Evolutionary conservation across 2,329 filamentous ascomycete genomes (phyloP).

Genomic region (Tolypocladium ovalisporum): DNA sequence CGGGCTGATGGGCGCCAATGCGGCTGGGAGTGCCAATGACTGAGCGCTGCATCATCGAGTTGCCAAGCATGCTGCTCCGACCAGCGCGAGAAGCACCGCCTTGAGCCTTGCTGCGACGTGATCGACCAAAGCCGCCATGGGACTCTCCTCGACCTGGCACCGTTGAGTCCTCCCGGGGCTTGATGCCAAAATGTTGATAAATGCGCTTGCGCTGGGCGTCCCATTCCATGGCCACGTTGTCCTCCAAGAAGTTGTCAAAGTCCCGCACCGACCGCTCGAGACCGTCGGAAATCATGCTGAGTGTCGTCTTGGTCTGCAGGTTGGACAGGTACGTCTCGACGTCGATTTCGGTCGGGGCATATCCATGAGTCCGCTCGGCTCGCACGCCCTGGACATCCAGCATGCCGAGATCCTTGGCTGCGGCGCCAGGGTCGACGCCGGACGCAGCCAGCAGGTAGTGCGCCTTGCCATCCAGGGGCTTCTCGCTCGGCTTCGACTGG

Average conservation of each 20-base stretch:
- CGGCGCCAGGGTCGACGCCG: slow-evolving; percentile 77
- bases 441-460: slow-evolving; percentile 92
- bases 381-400: slow-evolving; percentile 50
- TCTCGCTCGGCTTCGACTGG: slow-evolving; percentile 46
- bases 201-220: slow-evolving; percentile 86
- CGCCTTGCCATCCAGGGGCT: slow-evolving; percentile 49
- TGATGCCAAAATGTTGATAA: slow-evolving; percentile 92
- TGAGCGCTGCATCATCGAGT: slow-evolving; percentile 65
- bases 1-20: slow-evolving; percentile 50
- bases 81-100: slow-evolving; percentile 44
- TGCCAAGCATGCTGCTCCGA: slow-evolving; percentile 36
- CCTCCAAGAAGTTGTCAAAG: slow-evolving; percentile 88
- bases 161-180: slow-evolving; percentile 38
- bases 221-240: slow-evolving; percentile 93
- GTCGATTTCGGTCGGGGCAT: slow-evolving; percentile 47
- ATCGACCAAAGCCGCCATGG: slow-evolving; percentile 49
- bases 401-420: slow-evolving; percentile 75
- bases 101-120: slow-evolving; percentile 37
- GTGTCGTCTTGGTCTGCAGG: slow-evolving; percentile 79
- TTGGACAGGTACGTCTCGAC: slow-evolving; percentile 73
- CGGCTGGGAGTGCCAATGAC: slow-evolving; percentile 73
- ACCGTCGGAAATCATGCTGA: slow-evolving; percentile 87
- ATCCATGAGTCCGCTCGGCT: slow-evolving; percentile 30
- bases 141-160: slow-evolving; percentile 34
- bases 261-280: slow-evolving; percentile 80